phyloP scores from a whole-genome alignment of 768 basidiomycete species.

The Leccinum olivaceopallidum region DNA sequence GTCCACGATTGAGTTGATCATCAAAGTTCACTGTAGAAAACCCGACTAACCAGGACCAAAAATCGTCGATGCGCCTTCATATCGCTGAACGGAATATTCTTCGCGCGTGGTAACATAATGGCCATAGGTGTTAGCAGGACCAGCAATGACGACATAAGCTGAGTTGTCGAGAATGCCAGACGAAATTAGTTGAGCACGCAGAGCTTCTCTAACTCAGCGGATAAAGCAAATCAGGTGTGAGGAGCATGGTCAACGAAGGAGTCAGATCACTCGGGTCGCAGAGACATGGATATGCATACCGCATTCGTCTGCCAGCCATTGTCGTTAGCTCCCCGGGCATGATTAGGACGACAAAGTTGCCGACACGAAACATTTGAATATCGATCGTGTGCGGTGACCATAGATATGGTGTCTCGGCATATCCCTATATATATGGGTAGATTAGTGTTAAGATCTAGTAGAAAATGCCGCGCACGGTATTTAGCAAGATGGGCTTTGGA shows the following conservation, averaged over 20 bases:
- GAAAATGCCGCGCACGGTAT: conserved; percentile 40
- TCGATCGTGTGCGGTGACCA: conserved; percentile 77
- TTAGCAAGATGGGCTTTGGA: conserved; percentile 78
- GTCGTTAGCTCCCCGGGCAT: conserved; percentile 82
- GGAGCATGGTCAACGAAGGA: background rate
- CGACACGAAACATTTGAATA: conserved; percentile 75
- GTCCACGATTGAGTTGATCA: background rate
- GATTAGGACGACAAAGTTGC: conserved; percentile 73
- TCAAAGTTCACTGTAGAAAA: background rate
- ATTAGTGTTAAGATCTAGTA: background rate
- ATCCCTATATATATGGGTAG: conserved; percentile 48
- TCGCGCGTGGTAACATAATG: conserved; percentile 75
- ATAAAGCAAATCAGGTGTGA: background rate
- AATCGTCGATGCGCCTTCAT: conserved; percentile 80
- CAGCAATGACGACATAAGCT: conserved; percentile 76
- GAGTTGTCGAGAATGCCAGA: conserved; percentile 61
- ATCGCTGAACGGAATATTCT: conserved; percentile 74
- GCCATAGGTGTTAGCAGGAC: conserved; percentile 79
- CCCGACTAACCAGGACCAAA: conserved; percentile 67
- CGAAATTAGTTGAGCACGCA: conserved; percentile 64
- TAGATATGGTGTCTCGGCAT: conserved; percentile 63
- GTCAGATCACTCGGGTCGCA: conserved; percentile 3
- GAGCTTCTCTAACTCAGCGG: conserved; percentile 51
- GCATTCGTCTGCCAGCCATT: conserved; percentile 76
- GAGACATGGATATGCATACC: conserved; percentile 42